A percentile compares a stretch with the other conserved stretches of the same genome.
phyloP scores from a whole-genome alignment of 306 rosid species.

The Pueraria montana region DNA sequence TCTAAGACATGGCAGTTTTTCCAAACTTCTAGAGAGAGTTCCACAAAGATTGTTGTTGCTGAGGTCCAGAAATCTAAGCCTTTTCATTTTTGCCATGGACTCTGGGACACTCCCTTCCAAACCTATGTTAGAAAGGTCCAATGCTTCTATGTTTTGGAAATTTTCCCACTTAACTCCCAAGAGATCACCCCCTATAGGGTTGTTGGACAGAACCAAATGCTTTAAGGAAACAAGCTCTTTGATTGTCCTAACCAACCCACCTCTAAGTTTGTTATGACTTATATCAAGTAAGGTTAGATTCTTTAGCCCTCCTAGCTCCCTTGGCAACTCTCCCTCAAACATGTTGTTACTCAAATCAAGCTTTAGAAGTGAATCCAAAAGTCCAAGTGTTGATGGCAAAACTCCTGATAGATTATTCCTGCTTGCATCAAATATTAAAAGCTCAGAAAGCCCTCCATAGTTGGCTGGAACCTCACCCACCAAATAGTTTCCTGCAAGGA shows the following conservation, averaged over 20 bases:
- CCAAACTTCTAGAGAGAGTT: slow-evolving; percentile 46
- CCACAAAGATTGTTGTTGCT: slow-evolving; percentile 59
- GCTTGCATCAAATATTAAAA: slow-evolving; percentile 63
- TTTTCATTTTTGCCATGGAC: slow-evolving; percentile 55
- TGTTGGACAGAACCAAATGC: slow-evolving; percentile 60
- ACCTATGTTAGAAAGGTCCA: slow-evolving; percentile 58
- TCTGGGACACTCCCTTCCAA: slow-evolving; percentile 59
- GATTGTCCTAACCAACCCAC: slow-evolving; percentile 49
- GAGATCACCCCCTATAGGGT: slow-evolving; percentile 58
- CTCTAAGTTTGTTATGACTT: slow-evolving; percentile 59
- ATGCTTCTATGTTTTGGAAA: slow-evolving; percentile 49
- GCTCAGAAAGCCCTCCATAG: slow-evolving; percentile 48
- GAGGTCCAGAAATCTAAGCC: slow-evolving; percentile 59
- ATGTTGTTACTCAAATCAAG: slow-evolving; percentile 62
- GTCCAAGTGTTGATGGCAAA: slow-evolving; percentile 52
- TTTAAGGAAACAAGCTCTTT: slow-evolving; percentile 54
- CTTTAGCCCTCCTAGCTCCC: slow-evolving; percentile 53
- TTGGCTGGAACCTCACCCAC: slow-evolving; percentile 55
- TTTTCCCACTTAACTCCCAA: slow-evolving; percentile 47
- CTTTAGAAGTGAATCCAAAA: slow-evolving; percentile 56
- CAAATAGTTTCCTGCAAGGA: slow-evolving; percentile 55
- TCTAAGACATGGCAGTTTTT: slow-evolving; percentile 52
- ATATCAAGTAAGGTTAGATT: slow-evolving; percentile 62
- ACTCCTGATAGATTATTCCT: slow-evolving; percentile 58
- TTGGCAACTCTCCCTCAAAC: slow-evolving; percentile 55